Percentiles rank a stretch among this genome's conserved stretches.
Conservation (phyloP, 805 yeast genomes). For the Zygosaccharomyces lentus region DNA sequence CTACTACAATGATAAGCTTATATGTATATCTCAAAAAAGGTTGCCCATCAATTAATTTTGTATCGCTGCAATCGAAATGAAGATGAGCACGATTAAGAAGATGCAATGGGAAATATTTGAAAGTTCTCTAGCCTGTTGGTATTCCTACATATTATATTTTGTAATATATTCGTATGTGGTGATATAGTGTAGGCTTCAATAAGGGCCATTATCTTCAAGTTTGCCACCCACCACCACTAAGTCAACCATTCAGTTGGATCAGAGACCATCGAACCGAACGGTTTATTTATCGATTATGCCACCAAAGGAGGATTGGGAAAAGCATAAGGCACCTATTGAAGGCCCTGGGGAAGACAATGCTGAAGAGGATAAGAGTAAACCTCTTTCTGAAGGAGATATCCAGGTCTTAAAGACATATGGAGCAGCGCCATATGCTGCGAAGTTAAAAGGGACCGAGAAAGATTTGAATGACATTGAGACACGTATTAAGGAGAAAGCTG, state of each 20-base stretch:
- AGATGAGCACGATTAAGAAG: too few species aligned
- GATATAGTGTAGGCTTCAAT: constrained; percentile 2
- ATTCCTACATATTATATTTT: not conserved
- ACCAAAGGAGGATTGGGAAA: constrained; percentile 98
- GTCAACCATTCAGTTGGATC: not conserved
- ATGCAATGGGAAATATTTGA: too few species aligned
- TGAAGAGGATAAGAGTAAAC: constrained; percentile 70
- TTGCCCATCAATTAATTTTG: too few species aligned
- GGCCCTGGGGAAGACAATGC: constrained; percentile 47
- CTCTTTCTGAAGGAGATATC: constrained; percentile 93
- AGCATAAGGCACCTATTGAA: constrained; percentile 84
- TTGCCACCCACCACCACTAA: constrained; percentile 18
- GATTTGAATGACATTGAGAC: constrained; percentile 82
- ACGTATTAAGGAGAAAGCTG: constrained; percentile 90
- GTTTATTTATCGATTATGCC: constrained; percentile 53
- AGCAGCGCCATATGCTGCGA: constrained; percentile 88
- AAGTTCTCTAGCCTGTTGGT: too few species aligned
- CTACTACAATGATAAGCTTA: too few species aligned
- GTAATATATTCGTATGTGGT: not conserved
- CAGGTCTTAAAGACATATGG: constrained; percentile 96
- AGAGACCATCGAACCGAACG: constrained; percentile 8
- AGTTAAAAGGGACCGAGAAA: constrained; percentile 76
- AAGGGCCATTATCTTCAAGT: constrained; percentile 8
- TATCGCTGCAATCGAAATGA: too few species aligned
- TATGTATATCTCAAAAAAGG: too few species aligned